phyloP scores from a whole-genome alignment of 1,284 basidiomycete genomes.

The Clitocybe nebularis region DNA sequence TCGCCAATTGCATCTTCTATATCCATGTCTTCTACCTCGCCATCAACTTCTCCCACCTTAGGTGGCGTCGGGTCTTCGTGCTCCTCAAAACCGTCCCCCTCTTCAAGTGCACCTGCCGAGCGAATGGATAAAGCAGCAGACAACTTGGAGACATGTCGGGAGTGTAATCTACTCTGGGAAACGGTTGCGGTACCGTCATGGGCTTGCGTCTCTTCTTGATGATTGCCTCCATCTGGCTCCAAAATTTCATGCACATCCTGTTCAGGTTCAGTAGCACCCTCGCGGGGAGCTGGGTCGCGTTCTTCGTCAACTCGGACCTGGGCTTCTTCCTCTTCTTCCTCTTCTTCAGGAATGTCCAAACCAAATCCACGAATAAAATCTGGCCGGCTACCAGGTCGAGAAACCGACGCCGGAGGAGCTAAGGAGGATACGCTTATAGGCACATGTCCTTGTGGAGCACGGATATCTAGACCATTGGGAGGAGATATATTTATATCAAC shows the following conservation, averaged over 20 bases:
- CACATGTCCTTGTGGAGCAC: slow-evolving; percentile 59
- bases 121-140: slow-evolving; percentile 63
- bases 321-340: slow-evolving; percentile 42
- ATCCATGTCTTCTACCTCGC: slow-evolving; percentile 18
- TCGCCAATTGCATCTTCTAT: slow-evolving; percentile 49
- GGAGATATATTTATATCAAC: slow-evolving; percentile 31
- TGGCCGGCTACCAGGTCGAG: slow-evolving; percentile 52
- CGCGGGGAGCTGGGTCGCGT: slow-evolving; percentile 20
- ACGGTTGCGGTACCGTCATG: slow-evolving; percentile 39
- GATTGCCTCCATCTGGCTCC: slow-evolving; percentile 32
- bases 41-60: slow-evolving; percentile 2
- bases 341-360: slow-evolving; percentile 71
- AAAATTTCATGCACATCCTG: slow-evolving; percentile 27
- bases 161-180: slow-evolving; percentile 53
- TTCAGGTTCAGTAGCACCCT: slow-evolving; percentile 23
- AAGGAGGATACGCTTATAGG: slow-evolving; percentile 46
- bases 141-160: slow-evolving; percentile 64
- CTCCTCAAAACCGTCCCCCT: slow-evolving; percentile 41
- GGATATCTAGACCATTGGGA: slow-evolving; percentile 30
- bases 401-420: slow-evolving; percentile 39
- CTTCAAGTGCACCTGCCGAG: slow-evolving; percentile 52
- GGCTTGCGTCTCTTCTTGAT: slow-evolving; percentile 12
- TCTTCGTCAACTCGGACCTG: slow-evolving; percentile 24
- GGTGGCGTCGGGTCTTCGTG: slow-evolving; percentile 14
- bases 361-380: slow-evolving; percentile 78